These are phyloP conservation scores for Talaromyces ruber DNA, from an alignment of 495 filamentous ascomycete species.

Conservation along the genomic window DNA sequence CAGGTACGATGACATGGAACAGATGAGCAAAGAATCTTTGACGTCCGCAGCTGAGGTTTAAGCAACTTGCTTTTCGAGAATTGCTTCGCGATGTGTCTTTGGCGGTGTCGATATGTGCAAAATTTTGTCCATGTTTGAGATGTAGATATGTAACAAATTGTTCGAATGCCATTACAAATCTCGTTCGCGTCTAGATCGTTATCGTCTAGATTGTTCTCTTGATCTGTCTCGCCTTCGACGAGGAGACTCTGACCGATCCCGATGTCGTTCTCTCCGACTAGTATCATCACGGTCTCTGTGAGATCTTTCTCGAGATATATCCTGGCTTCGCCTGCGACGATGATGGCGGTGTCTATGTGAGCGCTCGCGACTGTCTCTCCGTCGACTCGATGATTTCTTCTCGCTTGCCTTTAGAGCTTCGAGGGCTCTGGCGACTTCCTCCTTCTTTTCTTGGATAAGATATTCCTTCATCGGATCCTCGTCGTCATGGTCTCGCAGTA, in stretches of 20 bases:
- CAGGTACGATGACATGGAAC: not conserved
- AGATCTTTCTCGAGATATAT: slow-evolving; percentile 19
- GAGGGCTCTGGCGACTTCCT: slow-evolving; percentile 68
- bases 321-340: slow-evolving; percentile 28
- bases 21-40: not conserved
- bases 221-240: not conserved
- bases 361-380: slow-evolving; percentile 28
- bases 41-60: not conserved
- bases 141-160: not conserved
- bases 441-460: slow-evolving; percentile 78
- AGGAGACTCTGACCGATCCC: slow-evolving; percentile 4
- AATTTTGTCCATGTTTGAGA: not conserved
- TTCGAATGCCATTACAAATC: not conserved
- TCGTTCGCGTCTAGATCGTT: not conserved
- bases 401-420: slow-evolving; percentile 40
- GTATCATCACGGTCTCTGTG: slow-evolving; percentile 5
- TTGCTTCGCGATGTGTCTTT: not conserved
- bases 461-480: slow-evolving; percentile 97
- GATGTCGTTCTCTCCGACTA: slow-evolving; percentile 13
- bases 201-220: not conserved
- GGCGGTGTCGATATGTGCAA: not conserved
- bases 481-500: slow-evolving; percentile 78
- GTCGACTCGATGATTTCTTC: slow-evolving; percentile 27
- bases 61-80: not conserved
- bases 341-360: slow-evolving; percentile 42